Conservation (phyloP, 2,329 filamentous ascomycete genomes). For the Tolypocladium inflatum region DNA sequence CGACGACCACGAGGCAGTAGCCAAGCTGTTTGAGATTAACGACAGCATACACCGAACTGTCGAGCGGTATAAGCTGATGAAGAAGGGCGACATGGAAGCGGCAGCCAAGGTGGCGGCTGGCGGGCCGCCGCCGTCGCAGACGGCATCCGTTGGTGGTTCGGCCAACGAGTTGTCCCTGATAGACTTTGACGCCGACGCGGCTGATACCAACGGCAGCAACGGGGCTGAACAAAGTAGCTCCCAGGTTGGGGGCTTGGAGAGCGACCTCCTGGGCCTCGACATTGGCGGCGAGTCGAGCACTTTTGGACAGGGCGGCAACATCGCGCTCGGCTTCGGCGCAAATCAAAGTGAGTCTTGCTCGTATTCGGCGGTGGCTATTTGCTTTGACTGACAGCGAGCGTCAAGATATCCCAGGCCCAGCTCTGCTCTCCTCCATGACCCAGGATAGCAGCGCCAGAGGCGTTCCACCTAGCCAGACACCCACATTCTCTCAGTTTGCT, state of each 20-base stretch:
- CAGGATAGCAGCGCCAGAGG: slow-evolving; percentile 49
- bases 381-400: neutral
- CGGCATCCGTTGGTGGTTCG: slow-evolving; percentile 41
- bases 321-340: slow-evolving; percentile 69
- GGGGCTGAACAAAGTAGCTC: slow-evolving; percentile 27
- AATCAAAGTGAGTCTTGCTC: slow-evolving; percentile 47
- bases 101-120: slow-evolving; percentile 78
- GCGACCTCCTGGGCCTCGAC: slow-evolving; percentile 83
- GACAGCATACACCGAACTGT: slow-evolving; percentile 97
- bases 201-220: slow-evolving; percentile 42
- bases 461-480: slow-evolving; percentile 28
- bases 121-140: slow-evolving; percentile 45
- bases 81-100: slow-evolving; percentile 83
- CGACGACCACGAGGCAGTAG: slow-evolving; percentile 90
- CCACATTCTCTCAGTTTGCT: slow-evolving; percentile 44
- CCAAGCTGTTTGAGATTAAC: slow-evolving; percentile 93
- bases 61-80: slow-evolving; percentile 89
- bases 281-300: slow-evolving; percentile 52
- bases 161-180: slow-evolving; percentile 80
- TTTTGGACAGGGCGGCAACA: slow-evolving; percentile 69
- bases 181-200: slow-evolving; percentile 65
- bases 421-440: slow-evolving; percentile 54
- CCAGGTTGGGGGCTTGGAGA: slow-evolving; percentile 63
- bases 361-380: neutral
- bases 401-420: slow-evolving; percentile 53